Base-by-base conservation (phyloP, 306 rosid species). In the Sechiopsis laciniata region DNA sequence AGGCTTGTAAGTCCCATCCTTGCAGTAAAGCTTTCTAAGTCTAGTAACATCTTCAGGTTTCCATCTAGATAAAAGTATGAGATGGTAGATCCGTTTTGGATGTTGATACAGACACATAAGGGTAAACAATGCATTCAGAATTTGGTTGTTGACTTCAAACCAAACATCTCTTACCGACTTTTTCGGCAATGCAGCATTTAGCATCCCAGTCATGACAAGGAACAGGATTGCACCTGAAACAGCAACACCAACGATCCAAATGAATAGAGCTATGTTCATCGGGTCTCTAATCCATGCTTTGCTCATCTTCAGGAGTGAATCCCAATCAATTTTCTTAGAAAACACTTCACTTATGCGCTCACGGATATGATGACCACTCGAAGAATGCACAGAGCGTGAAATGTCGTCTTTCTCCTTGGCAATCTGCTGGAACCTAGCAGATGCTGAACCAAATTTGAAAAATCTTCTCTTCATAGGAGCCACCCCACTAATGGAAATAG, bases 101-200 rank as follows among this genome's bases (percentile, higher is more conserved):
- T 94, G 97, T 68, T 85, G 91, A 81, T 94, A 94, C 85, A 94
- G 82, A 63, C 97, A 94, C 89, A 94, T 85, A 0, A 94, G 96
- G 58, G 98, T 90, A 78, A 90, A 94, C 57, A 94, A 76, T 37
- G 98, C 98, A 78, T 90, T 94, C 65, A 90, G 88, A 76, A 94
- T 94, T 81, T 90, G 98, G 81, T 94, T 94, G 74, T 90, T 90
- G 68, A 94, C 85, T 84, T 94, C 98, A 71, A 90, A 94, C 98
- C 98, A 90, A 55, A 74, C 79, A 69, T 94, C 66, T 73, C 97
- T 86, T 81, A 70, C 76, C 9, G 98, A 83, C 81, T 89, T 94
- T 37, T 75, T 86, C 1, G 87, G 88, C 12, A 94, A 61, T 35
- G 80, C 92, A 45, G 21, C 40, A 67, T 94, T 85, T 78, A 90